Evolutionary conservation across 2,329 filamentous ascomycete genomes (phyloP), one percentile per base, ranked within the genome.

Genomic region (Trichoderma afroharzianum): DNA sequence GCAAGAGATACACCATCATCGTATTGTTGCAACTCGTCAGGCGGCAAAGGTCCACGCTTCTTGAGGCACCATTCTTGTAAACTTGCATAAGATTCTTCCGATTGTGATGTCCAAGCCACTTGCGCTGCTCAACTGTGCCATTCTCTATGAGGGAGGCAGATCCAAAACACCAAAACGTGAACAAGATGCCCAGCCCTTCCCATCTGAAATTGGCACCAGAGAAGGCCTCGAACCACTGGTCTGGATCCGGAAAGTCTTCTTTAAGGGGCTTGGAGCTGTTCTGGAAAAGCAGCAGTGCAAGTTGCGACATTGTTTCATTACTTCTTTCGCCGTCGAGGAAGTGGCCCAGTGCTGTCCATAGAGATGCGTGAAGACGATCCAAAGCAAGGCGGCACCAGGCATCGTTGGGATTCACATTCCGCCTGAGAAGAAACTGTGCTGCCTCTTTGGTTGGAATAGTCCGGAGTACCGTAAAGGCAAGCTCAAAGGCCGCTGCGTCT

Each of bases 141-240:
- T 66, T 70, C 24, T 71, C 63, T 14, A 36, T 36, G 7, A 71
- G 21, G 1, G 39, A 50, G 1, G 63, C 24, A 15, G 63, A 36
- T 4, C 69, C 69, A 53, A 58, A 71, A 3, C 50, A 39, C 69
- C 69, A 71, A 39, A 59, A 72, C 9, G 55, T 59, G 57, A 61
- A 85, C 1, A 84, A 74, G 8, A 84, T 67, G 0, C 83, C 83
- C 1, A 85, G 69, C 0, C 81, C 79, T 68, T 85, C 84, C 84
- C 83, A 85, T 0, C 84, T 78, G n/a, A 83, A 75, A 18, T 80
- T 80, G 0, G 71, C 72, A 0, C 83, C 83, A 0, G 77, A 77
- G 62, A 85, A 82, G 47, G 83, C 80, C 3, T 74, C 76, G 0
- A 81, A 74, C 83, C 83, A 85, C n/a, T 75, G 74, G 2, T 80